Conservation (phyloP, 2,329 filamentous ascomycete species). For the Fusarium euwallaceae region DNA sequence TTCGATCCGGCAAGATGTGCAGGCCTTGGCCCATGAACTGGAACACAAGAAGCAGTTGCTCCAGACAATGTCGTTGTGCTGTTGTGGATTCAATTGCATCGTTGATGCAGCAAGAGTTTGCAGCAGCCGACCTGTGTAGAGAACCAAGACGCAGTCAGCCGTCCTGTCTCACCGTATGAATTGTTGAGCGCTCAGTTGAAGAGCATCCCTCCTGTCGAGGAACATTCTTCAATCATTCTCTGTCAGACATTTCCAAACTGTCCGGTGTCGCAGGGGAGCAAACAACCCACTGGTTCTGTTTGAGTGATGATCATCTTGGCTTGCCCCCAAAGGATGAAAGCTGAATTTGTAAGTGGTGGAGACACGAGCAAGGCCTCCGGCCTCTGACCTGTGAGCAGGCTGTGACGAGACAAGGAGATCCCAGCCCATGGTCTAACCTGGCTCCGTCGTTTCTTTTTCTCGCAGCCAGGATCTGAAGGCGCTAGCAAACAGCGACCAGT, state of each 20-base stretch:
- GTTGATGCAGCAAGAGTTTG: conserved; percentile 13
- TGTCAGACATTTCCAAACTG: conserved; percentile 9
- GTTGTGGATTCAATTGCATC: conserved; percentile 14
- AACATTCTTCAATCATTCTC: background rate
- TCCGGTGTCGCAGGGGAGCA: conserved; percentile 16
- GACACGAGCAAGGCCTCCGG: background rate
- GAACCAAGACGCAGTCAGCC: conserved; percentile 5
- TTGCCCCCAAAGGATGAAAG: background rate
- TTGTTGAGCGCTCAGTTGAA: background rate
- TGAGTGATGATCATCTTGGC: background rate
- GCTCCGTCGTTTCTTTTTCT: conserved; percentile 28
- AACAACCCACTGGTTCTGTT: background rate
- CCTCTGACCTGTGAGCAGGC: background rate
- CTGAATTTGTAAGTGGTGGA: conserved; percentile 7
- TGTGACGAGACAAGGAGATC: conserved; percentile 8
- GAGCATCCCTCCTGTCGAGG: background rate
- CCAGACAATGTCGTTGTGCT: background rate
- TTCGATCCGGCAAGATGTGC: conserved; percentile 19
- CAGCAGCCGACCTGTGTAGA: conserved; percentile 7
- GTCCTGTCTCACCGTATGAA: background rate
- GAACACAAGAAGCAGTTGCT: background rate
- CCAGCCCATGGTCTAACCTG: conserved; percentile 14
- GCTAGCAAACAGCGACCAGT: conserved; percentile 24
- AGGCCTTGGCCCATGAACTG: conserved; percentile 2
- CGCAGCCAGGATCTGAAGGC: conserved; percentile 14